Evolutionary conservation across 306 rosid species (phyloP).

Genomic region (Myrica gale): DNA sequence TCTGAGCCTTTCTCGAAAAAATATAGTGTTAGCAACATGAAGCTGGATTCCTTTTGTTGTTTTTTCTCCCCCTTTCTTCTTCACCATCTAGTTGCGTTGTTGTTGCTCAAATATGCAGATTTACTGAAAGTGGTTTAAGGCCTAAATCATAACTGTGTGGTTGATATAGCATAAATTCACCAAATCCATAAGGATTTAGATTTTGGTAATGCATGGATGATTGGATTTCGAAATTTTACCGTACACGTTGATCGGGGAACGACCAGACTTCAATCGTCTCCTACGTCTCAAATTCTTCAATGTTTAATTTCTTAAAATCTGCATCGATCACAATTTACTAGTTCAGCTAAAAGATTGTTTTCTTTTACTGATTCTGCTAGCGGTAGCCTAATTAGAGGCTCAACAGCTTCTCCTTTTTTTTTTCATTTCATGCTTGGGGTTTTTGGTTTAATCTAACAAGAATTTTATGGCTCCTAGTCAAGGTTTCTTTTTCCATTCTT

Average conservation of each 20-base stretch:
- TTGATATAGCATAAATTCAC: too few species aligned
- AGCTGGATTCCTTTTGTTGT: too few species aligned
- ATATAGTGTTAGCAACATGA: too few species aligned
- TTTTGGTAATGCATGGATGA: background rate
- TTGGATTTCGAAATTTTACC: background rate
- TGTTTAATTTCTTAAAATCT: background rate
- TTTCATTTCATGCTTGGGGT: background rate
- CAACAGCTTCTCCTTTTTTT: background rate
- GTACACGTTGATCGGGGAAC: background rate
- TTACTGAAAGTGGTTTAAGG: too few species aligned
- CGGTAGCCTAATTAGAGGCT: background rate
- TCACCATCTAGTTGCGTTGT: too few species aligned
- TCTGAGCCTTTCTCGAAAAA: too few species aligned
- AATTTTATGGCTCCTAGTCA: background rate
- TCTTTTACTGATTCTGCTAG: background rate
- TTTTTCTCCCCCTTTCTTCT: too few species aligned
- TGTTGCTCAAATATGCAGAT: too few species aligned
- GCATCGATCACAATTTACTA: background rate
- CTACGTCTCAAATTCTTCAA: background rate
- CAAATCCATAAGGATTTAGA: too few species aligned
- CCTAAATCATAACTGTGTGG: background rate
- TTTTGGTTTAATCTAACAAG: background rate
- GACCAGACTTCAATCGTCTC: background rate
- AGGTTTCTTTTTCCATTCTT: background rate
- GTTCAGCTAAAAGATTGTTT: background rate